These are phyloP conservation scores for Paecilomyces niveus DNA, from an alignment of 2,329 filamentous ascomycete species.

Conservation along the genomic window DNA sequence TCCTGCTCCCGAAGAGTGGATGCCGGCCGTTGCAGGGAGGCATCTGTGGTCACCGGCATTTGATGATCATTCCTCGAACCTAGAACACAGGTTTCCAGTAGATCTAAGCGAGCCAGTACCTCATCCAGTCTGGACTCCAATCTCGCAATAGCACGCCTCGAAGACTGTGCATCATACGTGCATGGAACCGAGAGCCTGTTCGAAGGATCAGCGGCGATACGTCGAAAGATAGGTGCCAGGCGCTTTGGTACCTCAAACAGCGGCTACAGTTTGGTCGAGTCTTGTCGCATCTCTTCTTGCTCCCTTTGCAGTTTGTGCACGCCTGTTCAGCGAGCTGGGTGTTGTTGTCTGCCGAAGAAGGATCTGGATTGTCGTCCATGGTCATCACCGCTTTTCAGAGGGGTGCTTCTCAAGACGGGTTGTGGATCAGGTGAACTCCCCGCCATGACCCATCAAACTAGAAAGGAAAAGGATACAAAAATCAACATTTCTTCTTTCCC, in stretches of 20 bases:
- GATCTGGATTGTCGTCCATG: not conserved
- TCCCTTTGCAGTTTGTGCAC: not conserved
- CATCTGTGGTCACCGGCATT: not conserved
- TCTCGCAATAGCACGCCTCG: not conserved
- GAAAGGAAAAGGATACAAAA: not conserved
- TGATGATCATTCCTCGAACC: not conserved
- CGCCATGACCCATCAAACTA: not conserved
- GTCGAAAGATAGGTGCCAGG: not conserved
- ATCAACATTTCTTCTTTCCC: not conserved
- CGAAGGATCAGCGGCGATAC: not conserved
- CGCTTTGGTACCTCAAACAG: not conserved
- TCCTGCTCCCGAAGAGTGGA: not conserved
- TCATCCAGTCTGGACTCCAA: not conserved
- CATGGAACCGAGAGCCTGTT: not conserved
- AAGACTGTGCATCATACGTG: not conserved
- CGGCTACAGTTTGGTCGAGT: not conserved
- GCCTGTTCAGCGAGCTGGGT: not conserved
- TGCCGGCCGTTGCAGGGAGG: not conserved
- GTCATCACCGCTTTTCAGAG: not conserved
- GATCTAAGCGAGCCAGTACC: not conserved
- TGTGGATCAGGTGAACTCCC: not conserved
- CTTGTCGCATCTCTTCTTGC: not conserved
- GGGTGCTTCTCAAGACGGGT: not conserved
- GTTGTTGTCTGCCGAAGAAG: not conserved
- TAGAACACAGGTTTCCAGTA: not conserved